Evolutionary conservation across 2,329 filamentous ascomycete species (phyloP).

Genomic region (Trichoderma sp.): DNA sequence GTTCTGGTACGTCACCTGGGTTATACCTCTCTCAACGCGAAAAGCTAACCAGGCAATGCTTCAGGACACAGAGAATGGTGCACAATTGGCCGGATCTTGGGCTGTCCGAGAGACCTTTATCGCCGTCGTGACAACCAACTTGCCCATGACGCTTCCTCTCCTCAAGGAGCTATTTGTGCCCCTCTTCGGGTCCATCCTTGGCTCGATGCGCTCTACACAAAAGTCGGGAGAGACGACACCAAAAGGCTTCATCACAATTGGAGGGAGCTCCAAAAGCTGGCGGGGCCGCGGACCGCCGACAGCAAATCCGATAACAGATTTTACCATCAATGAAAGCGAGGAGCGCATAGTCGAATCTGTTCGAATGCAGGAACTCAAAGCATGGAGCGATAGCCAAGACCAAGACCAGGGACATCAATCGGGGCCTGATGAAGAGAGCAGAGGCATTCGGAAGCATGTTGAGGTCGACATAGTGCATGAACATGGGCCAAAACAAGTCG

Average conservation of each 20-base stretch:
- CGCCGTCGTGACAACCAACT: constrained; percentile 47
- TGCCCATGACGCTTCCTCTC: constrained; percentile 50
- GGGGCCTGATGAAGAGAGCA: not conserved
- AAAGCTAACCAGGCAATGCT: not conserved
- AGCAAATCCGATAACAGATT: constrained; percentile 27
- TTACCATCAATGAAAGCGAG: constrained; percentile 32
- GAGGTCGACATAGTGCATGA: constrained; percentile 10
- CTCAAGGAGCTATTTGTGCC: constrained; percentile 41
- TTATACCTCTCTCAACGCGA: not conserved
- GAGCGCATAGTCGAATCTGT: constrained; percentile 30
- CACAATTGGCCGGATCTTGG: constrained; percentile 46
- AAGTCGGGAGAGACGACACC: constrained; percentile 29
- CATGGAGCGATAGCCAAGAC: constrained; percentile 11
- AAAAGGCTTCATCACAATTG: constrained; percentile 29
- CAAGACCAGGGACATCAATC: not conserved
- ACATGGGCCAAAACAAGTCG: not conserved
- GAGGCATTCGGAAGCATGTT: constrained; percentile 8
- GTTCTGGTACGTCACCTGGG: constrained; percentile 31
- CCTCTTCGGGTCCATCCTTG: constrained; percentile 31
- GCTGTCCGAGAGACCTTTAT: constrained; percentile 48
- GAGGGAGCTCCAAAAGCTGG: constrained; percentile 27
- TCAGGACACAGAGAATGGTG: constrained; percentile 45
- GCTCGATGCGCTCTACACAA: constrained; percentile 30
- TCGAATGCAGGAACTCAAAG: constrained; percentile 28
- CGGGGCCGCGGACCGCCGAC: constrained; percentile 25